A percentile compares a stretch with the other conserved stretches of the same genome.
These are phyloP conservation scores for Micractinium sp. DNA, from an alignment of 139 green algal species.

Conservation along the genomic window DNA sequence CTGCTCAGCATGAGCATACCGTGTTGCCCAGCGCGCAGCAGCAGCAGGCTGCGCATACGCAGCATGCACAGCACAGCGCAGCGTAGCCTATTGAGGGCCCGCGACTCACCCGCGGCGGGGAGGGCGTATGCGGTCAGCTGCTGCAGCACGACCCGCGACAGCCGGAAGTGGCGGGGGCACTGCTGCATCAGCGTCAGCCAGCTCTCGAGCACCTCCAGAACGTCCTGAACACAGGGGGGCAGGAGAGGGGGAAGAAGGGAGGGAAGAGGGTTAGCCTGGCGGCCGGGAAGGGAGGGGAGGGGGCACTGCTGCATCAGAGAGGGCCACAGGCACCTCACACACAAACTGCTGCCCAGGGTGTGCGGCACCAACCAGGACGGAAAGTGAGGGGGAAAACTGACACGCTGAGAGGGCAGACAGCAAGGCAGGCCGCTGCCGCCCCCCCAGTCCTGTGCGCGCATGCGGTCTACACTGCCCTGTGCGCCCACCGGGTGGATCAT, in stretches of 20 bases:
- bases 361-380: no score
- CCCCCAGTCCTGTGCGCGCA: no score
- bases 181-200: conserved; percentile 39
- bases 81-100: no score
- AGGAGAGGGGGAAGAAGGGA: background rate
- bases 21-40: background rate
- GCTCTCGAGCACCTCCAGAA: conserved; percentile 32
- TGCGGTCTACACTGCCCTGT: no score
- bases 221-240: background rate
- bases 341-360: no score
- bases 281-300: no score
- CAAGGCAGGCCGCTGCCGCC: no score
- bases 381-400: no score
- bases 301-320: background rate
- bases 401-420: no score
- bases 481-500: no score
- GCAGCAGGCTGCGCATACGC: background rate
- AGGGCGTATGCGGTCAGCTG: conserved; percentile 1
- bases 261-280: background rate
- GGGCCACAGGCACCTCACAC: background rate
- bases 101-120: background rate
- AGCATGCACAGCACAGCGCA: background rate
- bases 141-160: background rate
- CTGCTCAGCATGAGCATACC: no score
- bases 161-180: conserved; percentile 46